Percentiles rank a stretch among this genome's conserved stretches.
Evolutionary conservation across 768 basidiomycete genomes (phyloP).

Genomic region (Exsudoporus frostii): DNA sequence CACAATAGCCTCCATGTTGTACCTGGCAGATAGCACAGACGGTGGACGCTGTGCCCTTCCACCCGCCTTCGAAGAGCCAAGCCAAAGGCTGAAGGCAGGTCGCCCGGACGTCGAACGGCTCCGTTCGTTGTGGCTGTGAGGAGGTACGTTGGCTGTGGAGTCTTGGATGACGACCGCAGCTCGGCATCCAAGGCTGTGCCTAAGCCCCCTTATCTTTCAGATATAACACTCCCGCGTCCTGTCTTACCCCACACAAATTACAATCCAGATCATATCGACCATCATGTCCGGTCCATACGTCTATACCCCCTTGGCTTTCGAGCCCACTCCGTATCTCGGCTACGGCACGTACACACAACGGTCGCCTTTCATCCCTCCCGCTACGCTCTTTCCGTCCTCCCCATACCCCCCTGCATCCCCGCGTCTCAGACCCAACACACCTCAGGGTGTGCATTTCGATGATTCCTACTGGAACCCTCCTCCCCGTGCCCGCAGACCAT

Average conservation of each 20-base stretch:
- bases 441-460: conserved; percentile 20
- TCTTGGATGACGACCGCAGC: neutral
- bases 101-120: conserved; percentile 1
- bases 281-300: conserved; percentile 43
- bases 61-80: neutral
- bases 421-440: conserved; percentile 31
- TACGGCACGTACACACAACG: conserved; percentile 31
- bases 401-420: conserved; percentile 32
- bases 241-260: neutral
- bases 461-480: conserved; percentile 23
- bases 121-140: conserved; percentile 18
- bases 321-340: conserved; percentile 35
- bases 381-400: conserved; percentile 36
- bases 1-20: neutral
- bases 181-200: conserved; percentile 13
- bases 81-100: neutral
- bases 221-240: conserved; percentile 10
- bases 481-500: conserved; percentile 38
- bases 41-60: conserved; percentile 1
- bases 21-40: neutral
- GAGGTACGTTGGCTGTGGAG: conserved; percentile 17
- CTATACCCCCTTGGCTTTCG: conserved; percentile 38
- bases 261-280: neutral
- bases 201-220: conserved; percentile 6
- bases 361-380: conserved; percentile 45